Evolutionary conservation across 768 basidiomycete genomes (phyloP).

Genomic region (Clathrus columnatus): DNA sequence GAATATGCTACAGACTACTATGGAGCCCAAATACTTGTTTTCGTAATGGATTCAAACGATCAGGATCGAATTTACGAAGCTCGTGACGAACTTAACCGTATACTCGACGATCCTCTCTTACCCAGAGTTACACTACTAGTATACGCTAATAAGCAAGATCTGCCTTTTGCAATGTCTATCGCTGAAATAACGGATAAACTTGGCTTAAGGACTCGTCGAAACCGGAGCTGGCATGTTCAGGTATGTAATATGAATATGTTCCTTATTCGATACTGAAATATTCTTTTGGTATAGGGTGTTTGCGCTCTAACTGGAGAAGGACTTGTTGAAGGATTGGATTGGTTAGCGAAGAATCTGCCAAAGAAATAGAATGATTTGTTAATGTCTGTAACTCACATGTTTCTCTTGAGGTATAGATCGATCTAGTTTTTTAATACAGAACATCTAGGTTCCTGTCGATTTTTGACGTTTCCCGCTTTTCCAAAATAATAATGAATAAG

Average conservation of each 20-base stretch:
- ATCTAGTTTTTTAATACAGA: too few species aligned
- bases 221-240: slow-evolving; percentile 98
- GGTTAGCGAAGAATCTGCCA: slow-evolving; percentile 77
- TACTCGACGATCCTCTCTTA: slow-evolving; percentile 99
- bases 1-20: slow-evolving; percentile 75
- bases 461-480: too few species aligned
- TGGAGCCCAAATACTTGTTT: slow-evolving; percentile 99
- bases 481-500: too few species aligned
- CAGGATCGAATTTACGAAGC: slow-evolving; percentile 98
- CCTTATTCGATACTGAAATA: too few species aligned
- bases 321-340: slow-evolving; percentile 96
- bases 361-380: too few species aligned
- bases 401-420: too few species aligned
- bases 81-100: slow-evolving; percentile 96
- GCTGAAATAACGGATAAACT: slow-evolving; percentile 87
- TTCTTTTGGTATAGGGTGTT: slow-evolving; percentile 53
- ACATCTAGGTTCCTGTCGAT: too few species aligned
- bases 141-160: slow-evolving; percentile 57
- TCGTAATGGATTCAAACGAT: slow-evolving; percentile 99
- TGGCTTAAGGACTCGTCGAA: slow-evolving; percentile 91
- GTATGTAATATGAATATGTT: slow-evolving; percentile 27
- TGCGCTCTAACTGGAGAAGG: slow-evolving; percentile 98
- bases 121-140: slow-evolving; percentile 93
- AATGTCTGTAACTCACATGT: too few species aligned
- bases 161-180: slow-evolving; percentile 39